Evolutionary conservation across 176 grass and related monocot species (phyloP), one percentile per base, ranked within the genome.

Genomic region (Carex cristatella): DNA sequence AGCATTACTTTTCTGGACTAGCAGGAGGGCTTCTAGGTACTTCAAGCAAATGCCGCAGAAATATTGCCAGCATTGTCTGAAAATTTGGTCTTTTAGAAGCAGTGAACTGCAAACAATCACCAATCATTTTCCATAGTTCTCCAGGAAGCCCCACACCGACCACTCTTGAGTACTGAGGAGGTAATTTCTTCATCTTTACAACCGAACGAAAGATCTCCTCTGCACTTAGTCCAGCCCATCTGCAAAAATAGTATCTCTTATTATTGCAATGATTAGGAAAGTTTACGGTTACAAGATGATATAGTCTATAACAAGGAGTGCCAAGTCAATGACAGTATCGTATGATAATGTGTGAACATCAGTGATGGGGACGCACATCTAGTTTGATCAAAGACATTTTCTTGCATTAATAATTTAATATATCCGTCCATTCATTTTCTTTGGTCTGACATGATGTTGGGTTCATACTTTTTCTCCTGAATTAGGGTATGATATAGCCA

Each of bases 81-180:
- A 99, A 99, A 81, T 91, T 89, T 63, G 96, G 96, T 80, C 96
- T 90, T 88, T 86, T 99, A 72, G 90, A 91, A 86, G 91, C 76
- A 65, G 86, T 87, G 66, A 88, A 94, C 75, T 99, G 96, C 58
- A 99, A 88, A 82, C 96, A 99, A 33, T 99, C 93, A 79, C 96
- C 96, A 88, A 99, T 99, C 96, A 99, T 99, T 90, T 99, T 99
- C 96, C 96, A 99, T 66, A 99, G 82, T 79, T 99, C 96, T 55
- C 93, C 90, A 87, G 96, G 96, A 89, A 99, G 91, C 48, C 96
- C 96, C 58, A 95, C 96, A 79, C 96, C 96, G 12, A 99, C 96
- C 84, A 99, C 90, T 84, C 93, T 91, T 89, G 96, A 89, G 90
- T 99, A 99, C 27, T 99, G 96, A 81, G 96, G 96, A 14, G 96